Evolutionary conservation across 495 filamentous ascomycete species (phyloP).

Genomic region (Pyronema omphalodes): DNA sequence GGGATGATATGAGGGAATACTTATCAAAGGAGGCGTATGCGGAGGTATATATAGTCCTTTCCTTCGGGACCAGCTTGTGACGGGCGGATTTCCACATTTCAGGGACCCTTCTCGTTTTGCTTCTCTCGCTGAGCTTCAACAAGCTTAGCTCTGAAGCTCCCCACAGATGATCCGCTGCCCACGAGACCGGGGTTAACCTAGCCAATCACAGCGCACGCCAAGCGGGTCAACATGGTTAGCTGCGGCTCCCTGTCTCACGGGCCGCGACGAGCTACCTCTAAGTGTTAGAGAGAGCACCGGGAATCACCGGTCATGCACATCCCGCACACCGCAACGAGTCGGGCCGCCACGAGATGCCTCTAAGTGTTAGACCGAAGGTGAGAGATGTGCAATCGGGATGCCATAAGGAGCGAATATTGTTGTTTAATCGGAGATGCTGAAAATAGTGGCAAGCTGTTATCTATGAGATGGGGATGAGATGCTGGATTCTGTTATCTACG

Average conservation of each 20-base stretch:
- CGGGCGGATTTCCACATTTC: background rate
- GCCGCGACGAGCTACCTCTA: slow-evolving; percentile 17
- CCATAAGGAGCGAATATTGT: too few relatives aligned
- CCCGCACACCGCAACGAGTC: background rate
- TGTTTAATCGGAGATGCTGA: too few relatives aligned
- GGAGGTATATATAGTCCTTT: too few relatives aligned
- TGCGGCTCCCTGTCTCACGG: background rate
- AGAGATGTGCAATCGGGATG: too few relatives aligned
- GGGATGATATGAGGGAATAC: too few relatives aligned
- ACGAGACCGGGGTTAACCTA: background rate
- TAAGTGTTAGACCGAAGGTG: slow-evolving; percentile 4
- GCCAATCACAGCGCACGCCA: background rate
- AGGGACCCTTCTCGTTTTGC: background rate
- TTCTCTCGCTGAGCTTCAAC: background rate
- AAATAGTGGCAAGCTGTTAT: too few relatives aligned
- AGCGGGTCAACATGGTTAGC: background rate
- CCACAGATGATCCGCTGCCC: background rate
- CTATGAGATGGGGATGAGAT: too few relatives aligned
- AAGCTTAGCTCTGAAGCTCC: background rate
- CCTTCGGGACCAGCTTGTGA: too few relatives aligned
- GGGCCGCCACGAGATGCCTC: slow-evolving; percentile 4
- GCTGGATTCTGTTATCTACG: too few relatives aligned
- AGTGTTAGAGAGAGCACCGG: slow-evolving; percentile 19
- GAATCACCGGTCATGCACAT: background rate
- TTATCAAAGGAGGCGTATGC: too few relatives aligned